A percentile compares a stretch with the other conserved stretches of the same genome.
These are phyloP conservation scores for Solanum neorickii DNA, from an alignment of 257 asterid genomes.

Conservation along the genomic window DNA sequence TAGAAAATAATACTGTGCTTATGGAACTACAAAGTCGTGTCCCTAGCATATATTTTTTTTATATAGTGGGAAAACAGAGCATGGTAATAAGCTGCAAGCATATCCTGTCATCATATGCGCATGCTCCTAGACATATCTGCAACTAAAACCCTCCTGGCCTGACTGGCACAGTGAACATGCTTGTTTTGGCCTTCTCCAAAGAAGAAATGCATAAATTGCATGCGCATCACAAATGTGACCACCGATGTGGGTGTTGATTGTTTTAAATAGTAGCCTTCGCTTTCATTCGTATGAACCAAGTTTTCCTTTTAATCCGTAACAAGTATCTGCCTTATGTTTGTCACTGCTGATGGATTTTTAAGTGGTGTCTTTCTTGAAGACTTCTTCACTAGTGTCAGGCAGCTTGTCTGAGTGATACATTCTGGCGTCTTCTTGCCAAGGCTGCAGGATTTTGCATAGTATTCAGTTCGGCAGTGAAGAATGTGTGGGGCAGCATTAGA, in stretches of 20 bases:
- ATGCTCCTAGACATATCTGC: neutral
- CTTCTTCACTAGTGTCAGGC: neutral
- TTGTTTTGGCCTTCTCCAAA: neutral
- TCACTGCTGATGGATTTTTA: neutral
- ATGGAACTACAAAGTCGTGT: neutral
- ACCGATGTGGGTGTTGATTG: neutral
- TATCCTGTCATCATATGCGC: neutral
- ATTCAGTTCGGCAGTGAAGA: neutral
- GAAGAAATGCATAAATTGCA: neutral
- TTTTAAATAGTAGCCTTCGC: neutral
- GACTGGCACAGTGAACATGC: neutral
- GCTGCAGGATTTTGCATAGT: neutral
- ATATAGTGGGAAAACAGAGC: neutral
- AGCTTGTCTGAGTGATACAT: neutral
- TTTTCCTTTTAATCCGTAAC: conserved; percentile 38
- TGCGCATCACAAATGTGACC: neutral
- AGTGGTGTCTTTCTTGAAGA: neutral
- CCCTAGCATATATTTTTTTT: neutral
- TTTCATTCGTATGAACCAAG: conserved; percentile 5
- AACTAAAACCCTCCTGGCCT: neutral
- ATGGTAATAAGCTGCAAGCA: neutral
- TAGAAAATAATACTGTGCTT: neutral
- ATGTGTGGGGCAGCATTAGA: neutral
- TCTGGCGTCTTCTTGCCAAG: neutral
- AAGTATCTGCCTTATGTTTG: neutral